Evolutionary conservation across 2,329 filamentous ascomycete genomes (phyloP), one percentile per base, ranked within the genome.

Genomic region (Plenodomus biglobosus): DNA sequence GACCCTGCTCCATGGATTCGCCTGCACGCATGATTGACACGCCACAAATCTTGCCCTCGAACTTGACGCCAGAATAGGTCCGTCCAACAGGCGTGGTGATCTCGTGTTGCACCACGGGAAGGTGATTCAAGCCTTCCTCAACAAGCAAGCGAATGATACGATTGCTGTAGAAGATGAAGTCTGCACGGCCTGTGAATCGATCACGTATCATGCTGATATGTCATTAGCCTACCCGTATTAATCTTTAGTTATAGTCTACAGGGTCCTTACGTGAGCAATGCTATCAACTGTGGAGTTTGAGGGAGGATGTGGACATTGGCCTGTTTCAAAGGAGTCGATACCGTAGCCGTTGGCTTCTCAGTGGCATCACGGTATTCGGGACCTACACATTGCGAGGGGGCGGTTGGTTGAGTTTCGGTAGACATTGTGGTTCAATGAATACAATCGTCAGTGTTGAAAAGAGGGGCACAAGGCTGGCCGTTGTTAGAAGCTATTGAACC

Each of bases 161-260:
- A 76, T 99, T 99, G 37, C 92, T 96, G 78, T 97, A 96, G 77
- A 99, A 99, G 69, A 99, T 96, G 73, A 99, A 99, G 74, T 99
- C 94, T 54, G 91, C 94, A 50, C 94, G 88, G 47, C 87, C 84
- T 5, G 94, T 99, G 59, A 87, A 83, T 73, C 88, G 89, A 73
- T 96, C 91, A 62, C 94, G 87, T 69, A 99, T 97, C 82, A 96
- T 96, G 55, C 92, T 97, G 43, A 38, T 16, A 36, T 3, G 4
- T 17, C 18, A 15, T 57, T 50, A 61, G 48, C 42, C 21, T 49
- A n/a, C 2, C 16, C n/a, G 18, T 7, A 3, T 15, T 21, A 15
- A 19, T 42, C 42, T 45, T n/a, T 41, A 41, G 38, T 50, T 44
- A 56, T 21, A 19, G 11, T 40, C 30, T 37, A 24, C 13, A 16